A percentile compares a stretch with the other conserved stretches of the same genome.
phyloP scores from a whole-genome alignment of 2,329 filamentous ascomycete genomes.

The Rhynchosporium secalis region DNA sequence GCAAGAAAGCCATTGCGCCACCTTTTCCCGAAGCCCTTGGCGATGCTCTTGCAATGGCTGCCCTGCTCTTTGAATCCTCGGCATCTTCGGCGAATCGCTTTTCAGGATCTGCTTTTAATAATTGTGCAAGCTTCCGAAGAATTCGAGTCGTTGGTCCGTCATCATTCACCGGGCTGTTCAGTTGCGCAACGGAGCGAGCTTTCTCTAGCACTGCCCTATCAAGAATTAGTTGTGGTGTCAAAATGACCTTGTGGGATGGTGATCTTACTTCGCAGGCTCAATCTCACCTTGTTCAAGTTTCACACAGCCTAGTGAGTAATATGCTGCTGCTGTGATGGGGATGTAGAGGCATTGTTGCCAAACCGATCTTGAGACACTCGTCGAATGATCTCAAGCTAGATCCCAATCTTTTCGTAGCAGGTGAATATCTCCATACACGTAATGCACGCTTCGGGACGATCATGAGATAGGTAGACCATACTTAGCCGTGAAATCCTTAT shows the following conservation, averaged over 20 bases:
- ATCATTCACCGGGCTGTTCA: slow-evolving; percentile 29
- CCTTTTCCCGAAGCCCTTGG: slow-evolving; percentile 38
- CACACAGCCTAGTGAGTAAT: slow-evolving; percentile 26
- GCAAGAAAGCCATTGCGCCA: slow-evolving; percentile 37
- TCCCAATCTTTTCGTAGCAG: slow-evolving; percentile 21
- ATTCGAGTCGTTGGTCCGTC: slow-evolving; percentile 31
- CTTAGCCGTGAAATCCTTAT: slow-evolving; percentile 27
- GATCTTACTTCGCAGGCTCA: slow-evolving; percentile 20
- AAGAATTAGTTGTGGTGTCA: not conserved
- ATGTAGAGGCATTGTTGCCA: slow-evolving; percentile 25
- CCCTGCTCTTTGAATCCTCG: slow-evolving; percentile 21
- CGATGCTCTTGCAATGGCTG: slow-evolving; percentile 24
- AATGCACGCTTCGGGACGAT: slow-evolving; percentile 21
- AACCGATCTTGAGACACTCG: slow-evolving; percentile 19
- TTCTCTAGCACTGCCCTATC: slow-evolving; percentile 27
- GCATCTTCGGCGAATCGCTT: slow-evolving; percentile 24
- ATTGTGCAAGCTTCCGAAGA: slow-evolving; percentile 28
- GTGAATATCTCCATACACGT: slow-evolving; percentile 29
- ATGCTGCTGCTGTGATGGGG: slow-evolving; percentile 27
- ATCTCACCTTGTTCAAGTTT: slow-evolving; percentile 17
- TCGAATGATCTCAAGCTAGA: slow-evolving; percentile 21
- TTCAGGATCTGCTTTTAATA: slow-evolving; percentile 29
- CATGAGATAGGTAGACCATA: not conserved
- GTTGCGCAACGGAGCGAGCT: slow-evolving; percentile 26
- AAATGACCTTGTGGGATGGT: not conserved